Conservation (phyloP, 2,329 filamentous ascomycete genomes). For the Dryadomyces quercus-mongolicae region DNA sequence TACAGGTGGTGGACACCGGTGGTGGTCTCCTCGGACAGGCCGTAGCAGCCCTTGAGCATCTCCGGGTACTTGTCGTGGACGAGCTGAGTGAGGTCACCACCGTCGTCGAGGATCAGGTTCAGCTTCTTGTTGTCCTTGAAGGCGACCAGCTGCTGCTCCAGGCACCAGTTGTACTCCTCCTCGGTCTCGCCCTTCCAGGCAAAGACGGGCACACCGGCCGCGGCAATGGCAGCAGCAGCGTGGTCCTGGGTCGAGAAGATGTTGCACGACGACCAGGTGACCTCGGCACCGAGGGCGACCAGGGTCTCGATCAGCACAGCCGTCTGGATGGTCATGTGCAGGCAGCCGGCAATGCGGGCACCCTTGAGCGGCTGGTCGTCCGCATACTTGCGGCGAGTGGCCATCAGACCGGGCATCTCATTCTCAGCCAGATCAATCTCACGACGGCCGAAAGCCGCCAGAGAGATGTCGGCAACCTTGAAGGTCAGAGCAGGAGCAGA, state of each 20-base stretch:
- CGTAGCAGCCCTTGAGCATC: slow-evolving; percentile 95
- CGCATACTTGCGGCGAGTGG: slow-evolving; percentile 85
- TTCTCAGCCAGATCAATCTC: slow-evolving; percentile 97
- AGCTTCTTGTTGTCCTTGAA: slow-evolving; percentile 96
- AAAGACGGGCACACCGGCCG: slow-evolving; percentile 76
- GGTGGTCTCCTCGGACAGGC: slow-evolving; percentile 98
- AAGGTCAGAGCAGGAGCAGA: slow-evolving; percentile 79
- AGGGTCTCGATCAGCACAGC: slow-evolving; percentile 99
- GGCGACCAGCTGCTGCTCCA: slow-evolving; percentile 92
- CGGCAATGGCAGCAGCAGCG: slow-evolving; percentile 93
- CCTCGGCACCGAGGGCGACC: slow-evolving; percentile 85
- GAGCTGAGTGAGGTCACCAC: slow-evolving; percentile 90
- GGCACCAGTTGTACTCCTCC: slow-evolving; percentile 99
- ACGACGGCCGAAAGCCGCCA: slow-evolving; percentile 96
- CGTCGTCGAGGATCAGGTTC: slow-evolving; percentile 98
- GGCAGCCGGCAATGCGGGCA: slow-evolving; percentile 91
- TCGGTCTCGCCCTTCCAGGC: slow-evolving; percentile 86
- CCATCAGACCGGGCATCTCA: slow-evolving; percentile 97
- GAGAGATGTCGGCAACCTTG: slow-evolving; percentile 97
- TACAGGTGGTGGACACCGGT: slow-evolving; percentile 99
- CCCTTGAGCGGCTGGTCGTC: slow-evolving; percentile 86
- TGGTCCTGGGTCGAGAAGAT: slow-evolving; percentile 99
- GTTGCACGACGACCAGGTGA: slow-evolving; percentile 99
- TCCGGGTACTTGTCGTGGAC: slow-evolving; percentile 98
- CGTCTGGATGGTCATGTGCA: slow-evolving; percentile 99